Evolutionary conservation across 306 rosid genomes (phyloP).

Genomic region (Rosa multiflora): DNA sequence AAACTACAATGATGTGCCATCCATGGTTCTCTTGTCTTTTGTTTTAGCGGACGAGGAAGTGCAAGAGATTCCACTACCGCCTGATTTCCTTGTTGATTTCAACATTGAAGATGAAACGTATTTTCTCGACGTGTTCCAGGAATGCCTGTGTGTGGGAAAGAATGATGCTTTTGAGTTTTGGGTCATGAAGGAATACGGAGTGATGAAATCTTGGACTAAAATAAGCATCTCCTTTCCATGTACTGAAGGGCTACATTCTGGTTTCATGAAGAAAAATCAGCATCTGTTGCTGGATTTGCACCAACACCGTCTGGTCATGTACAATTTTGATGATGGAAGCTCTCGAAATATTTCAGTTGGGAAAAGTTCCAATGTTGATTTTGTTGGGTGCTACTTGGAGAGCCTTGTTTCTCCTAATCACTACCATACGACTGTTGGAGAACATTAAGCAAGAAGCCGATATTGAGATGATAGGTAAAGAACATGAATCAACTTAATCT

Average conservation of each 20-base stretch:
- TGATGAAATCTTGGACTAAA: not conserved
- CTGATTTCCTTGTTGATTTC: not conserved
- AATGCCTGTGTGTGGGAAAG: not conserved
- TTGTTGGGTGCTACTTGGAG: not conserved
- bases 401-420: not conserved
- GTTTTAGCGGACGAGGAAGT: not conserved
- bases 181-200: not conserved
- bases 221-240: not conserved
- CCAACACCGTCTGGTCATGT: not conserved
- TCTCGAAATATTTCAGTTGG: not conserved
- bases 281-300: not conserved
- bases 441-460: not conserved
- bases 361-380: not conserved
- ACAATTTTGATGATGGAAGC: conserved; percentile 5
- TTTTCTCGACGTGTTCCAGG: not conserved
- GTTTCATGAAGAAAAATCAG: not conserved
- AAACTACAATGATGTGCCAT: not conserved
- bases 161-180: not conserved
- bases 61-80: not conserved
- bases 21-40: not conserved
- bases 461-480: not conserved
- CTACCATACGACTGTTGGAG: not conserved
- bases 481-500: not conserved
- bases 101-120: not conserved
- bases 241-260: not conserved